Base-by-base conservation (phyloP, 108 stramenopile species). In the Nitzschia sp. region DNA sequence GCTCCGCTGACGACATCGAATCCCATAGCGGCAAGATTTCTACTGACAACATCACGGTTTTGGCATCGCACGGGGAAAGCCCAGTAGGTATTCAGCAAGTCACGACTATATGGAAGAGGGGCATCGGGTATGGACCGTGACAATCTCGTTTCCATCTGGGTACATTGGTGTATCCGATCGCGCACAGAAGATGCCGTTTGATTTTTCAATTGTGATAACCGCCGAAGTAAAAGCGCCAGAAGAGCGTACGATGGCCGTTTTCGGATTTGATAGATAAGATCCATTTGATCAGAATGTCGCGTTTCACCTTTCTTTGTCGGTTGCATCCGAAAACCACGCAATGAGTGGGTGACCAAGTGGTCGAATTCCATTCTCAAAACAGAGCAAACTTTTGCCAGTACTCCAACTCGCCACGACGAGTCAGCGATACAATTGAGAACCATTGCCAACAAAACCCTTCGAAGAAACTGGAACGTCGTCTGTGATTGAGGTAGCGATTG, bases 1-100 rank as follows among this genome's bases (percentile, higher is more conserved):
- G 86, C 64, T 30, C 92, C 88, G 21, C 66, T 59, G 0, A 87
- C 79, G 19, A 78, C 86, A 64, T 93, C 92, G 52, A 62, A 87
- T 21, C 92, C 92, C 36, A 38, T 47, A 1, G 65, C 15, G 58
- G 31, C 45, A 3, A 86, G 34, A 22, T 78, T 62, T 5, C 13
- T 6, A 41, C 88, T 83, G 16, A 76, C 35, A 1, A 31, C 60
- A 15, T 64, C 32, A 1, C 86, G 83, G 44, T 82, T 41, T 2
- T 64, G 35, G 34, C 72, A 73, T 32, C 56, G 22, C 16, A 93
- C 56, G 1, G 78, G 72, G 32, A 69, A 73, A 0, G 69, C 45
- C 80, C 80, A 80, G 44, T 69, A 76, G 15, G 65, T 67, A 57
- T 77, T 32, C 13, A 35, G 22, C 25, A 25, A 32, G 2, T 32